A percentile compares a stretch with the other conserved stretches of the same genome.
These are phyloP conservation scores for Pythium folliculosum DNA, from an alignment of 352 stramenopile genomes.

Conservation along the genomic window DNA sequence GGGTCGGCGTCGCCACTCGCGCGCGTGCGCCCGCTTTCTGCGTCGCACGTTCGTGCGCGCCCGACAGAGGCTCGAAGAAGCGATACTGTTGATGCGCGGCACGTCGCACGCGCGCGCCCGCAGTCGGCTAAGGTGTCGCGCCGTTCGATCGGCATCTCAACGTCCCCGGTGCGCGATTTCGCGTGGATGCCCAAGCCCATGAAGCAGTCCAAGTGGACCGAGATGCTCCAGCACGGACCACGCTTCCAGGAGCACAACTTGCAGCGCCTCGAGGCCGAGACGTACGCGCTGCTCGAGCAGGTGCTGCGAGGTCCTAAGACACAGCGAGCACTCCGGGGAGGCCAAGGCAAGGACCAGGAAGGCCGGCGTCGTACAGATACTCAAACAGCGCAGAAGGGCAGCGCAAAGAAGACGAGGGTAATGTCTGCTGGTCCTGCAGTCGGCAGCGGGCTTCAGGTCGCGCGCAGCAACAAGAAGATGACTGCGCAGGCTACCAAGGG, in stretches of 20 bases:
- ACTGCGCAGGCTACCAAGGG: background rate
- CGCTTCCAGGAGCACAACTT: constrained; percentile 23
- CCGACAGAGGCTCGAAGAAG: background rate
- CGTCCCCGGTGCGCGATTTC: background rate
- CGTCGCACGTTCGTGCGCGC: background rate
- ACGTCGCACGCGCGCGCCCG: background rate
- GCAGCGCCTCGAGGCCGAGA: constrained; percentile 26
- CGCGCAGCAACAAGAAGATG: constrained; percentile 3
- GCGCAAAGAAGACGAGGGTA: background rate
- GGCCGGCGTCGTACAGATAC: too few relatives aligned
- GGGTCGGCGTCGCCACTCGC: background rate
- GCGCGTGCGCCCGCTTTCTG: constrained; percentile 5
- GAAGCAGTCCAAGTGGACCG: constrained; percentile 28
- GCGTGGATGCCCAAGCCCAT: constrained; percentile 17
- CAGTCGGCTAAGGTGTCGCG: constrained; percentile 20
- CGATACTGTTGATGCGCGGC: background rate
- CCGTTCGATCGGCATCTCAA: background rate
- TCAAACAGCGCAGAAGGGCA: background rate
- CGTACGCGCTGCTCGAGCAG: constrained; percentile 21
- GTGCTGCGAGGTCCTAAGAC: constrained; percentile 6
- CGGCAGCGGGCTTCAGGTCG: constrained; percentile 19
- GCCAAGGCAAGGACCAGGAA: too few relatives aligned
- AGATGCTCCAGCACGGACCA: constrained; percentile 27
- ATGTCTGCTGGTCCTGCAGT: background rate
- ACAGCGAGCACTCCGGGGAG: background rate